A percentile compares a stretch with the other conserved stretches of the same genome.
Conservation (phyloP, 495 filamentous ascomycete genomes). For the Talaromyces proteolyticus region DNA sequence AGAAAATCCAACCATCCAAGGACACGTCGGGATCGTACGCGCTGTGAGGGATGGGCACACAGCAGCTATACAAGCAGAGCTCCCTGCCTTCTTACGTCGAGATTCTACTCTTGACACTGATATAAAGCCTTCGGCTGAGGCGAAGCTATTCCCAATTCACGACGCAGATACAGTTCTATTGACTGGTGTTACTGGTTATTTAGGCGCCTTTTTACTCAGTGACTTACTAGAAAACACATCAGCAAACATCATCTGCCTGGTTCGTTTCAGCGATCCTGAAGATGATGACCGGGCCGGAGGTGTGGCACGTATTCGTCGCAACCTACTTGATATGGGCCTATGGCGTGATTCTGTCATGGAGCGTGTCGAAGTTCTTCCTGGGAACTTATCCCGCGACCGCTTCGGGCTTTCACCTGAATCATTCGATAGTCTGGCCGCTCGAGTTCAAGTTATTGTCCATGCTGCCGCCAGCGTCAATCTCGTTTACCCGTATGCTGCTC, state of each 20-base stretch:
- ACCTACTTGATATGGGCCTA: conserved; percentile 57
- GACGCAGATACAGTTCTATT: conserved; percentile 54
- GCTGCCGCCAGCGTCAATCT: conserved; percentile 62
- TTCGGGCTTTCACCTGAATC: conserved; percentile 52
- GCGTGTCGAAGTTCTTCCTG: conserved; percentile 60
- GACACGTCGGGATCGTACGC: conserved; percentile 54
- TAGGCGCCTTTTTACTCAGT: conserved; percentile 51
- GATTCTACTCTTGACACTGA: conserved; percentile 56
- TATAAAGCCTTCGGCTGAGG: conserved; percentile 38
- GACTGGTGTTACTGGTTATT: conserved; percentile 56
- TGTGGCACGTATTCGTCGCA: conserved; percentile 52
- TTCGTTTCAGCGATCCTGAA: conserved; percentile 54
- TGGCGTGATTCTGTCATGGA: conserved; percentile 64
- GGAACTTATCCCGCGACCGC: conserved; percentile 52
- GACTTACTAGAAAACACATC: conserved; percentile 49
- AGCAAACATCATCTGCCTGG: conserved; percentile 60
- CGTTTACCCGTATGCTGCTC: conserved; percentile 60
- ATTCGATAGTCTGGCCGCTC: conserved; percentile 50
- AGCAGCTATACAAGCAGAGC: conserved; percentile 58
- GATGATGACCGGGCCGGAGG: conserved; percentile 47
- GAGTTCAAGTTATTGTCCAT: conserved; percentile 58
- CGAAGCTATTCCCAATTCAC: conserved; percentile 44
- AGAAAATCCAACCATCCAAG: conserved; percentile 53
- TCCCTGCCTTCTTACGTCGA: conserved; percentile 52
- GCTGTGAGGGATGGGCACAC: conserved; percentile 58